Base-by-base conservation (phyloP, 1,284 basidiomycete genomes). In the Apiotrichum veenhuisii region DNA sequence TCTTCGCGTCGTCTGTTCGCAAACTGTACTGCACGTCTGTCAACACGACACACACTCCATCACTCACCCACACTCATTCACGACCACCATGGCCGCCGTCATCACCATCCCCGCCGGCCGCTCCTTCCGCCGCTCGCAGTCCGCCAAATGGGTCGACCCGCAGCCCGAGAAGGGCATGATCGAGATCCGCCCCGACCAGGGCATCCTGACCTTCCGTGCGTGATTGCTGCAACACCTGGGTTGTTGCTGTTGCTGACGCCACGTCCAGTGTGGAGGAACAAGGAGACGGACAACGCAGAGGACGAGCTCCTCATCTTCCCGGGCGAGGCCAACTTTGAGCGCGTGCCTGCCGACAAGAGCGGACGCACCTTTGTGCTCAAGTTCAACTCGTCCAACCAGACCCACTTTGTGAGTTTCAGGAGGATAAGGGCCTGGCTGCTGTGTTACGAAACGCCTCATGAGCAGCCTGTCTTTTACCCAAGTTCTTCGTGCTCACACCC, bases 261-360 rank as follows among this genome's bases (percentile, higher is more conserved):
- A 23, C 22, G 27, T 23, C 3, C 52, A 75, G 75, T 64, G 49
- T 77, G 74, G 75, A 72, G 64, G 50, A 69, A 68, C 50, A 61
- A 70, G 44, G 62, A 59, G 20, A 64, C 60, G 15, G 62, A 59
- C 43, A 53, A 49, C 25, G 59, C 64, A 20, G 72, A 75, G 52
- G 74, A 76, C 57, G 72, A 76, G 48, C 66, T 74, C 26, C 68
- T 77, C 59, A 65, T 77, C 62, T 77, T 77, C 63, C 74, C 71
- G n/a, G 72, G 71, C n/a, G 76, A 77, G 65, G 74, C 73, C 0
- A 66, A 65, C 5, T 76, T 77, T 43, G 64, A 70, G 49, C 68
- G 68, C 46, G 72, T 75, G 2, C 18, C 26, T 15, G 49, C 52
- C 51, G 53, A 63, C 55, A 40, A 43, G 34, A 67, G 68, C 2